Evolutionary conservation across 1,139 yeast genomes (phyloP), one percentile per base, ranked within the genome.

Genomic region (Debaryomycetaceae sp.): DNA sequence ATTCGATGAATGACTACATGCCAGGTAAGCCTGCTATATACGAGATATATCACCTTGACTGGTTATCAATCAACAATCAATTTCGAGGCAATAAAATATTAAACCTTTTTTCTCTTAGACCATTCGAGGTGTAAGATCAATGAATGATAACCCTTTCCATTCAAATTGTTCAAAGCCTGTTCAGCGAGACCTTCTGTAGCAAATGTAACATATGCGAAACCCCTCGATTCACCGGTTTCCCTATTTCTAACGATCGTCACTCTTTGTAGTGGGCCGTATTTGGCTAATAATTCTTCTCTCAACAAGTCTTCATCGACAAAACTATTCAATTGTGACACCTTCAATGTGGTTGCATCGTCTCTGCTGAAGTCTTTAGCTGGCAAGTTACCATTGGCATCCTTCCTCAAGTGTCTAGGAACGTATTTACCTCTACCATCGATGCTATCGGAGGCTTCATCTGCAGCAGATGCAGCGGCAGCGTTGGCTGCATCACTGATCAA

Each of bases 131-230:
- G 84, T 72, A 93, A 77, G 65, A 93, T 90, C 80, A 93, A 78
- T 60, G 87, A 87, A 77, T 87, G 89, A 78, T 87, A 85, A 76
- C 97, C 97, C 75, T 82, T 86, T 59, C 97, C 97, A 65, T 93
- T 80, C 68, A 90, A 79, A 54, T 74, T 75, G 52, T 86, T 83
- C 70, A 86, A 75, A 41, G 97, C 98, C 54, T 66, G 69, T 68
- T 87, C 85, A 40, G 98, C 99, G 57, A 73, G 74, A 46, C 68
- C 66, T 60, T 81, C 84, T 49, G 84, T 75, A 42, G 78, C 80
- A 69, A 87, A 91, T 46, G 95, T 85, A 53, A 91, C 95, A 66
- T 89, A 93, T n/a, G 99, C 99, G 68, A 91, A 84, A 57, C 99
- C 99, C 73, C 93, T 86, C 46, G 96, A 87, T 66, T 86, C 86